Conservation (phyloP, 495 filamentous ascomycete genomes). For the Hypoxylon lienhwacheense region DNA sequence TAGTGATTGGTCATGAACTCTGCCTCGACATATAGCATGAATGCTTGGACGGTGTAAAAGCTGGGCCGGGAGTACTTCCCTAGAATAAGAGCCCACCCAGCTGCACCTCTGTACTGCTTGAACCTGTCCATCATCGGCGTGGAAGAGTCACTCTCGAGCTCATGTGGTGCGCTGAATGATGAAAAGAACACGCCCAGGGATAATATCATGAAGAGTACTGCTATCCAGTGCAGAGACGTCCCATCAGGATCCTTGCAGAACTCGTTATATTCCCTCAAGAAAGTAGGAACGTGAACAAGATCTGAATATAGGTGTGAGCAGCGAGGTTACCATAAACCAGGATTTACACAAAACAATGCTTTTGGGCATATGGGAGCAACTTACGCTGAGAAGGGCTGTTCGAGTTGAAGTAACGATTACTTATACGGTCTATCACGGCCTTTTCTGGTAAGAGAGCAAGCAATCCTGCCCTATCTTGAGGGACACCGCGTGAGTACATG, state of each 20-base stretch:
- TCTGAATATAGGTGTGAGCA: constrained; percentile 32
- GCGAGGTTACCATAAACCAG: background rate
- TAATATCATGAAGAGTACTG: constrained; percentile 48
- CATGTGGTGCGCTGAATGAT: constrained; percentile 43
- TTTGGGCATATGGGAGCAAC: constrained; percentile 3
- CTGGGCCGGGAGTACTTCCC: constrained; percentile 53
- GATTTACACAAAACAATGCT: background rate
- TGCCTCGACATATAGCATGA: constrained; percentile 51
- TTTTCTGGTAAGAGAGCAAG: constrained; percentile 46
- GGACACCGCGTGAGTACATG: constrained; percentile 32
- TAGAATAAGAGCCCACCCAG: constrained; percentile 45
- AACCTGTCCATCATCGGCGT: constrained; percentile 42
- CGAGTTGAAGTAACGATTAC: constrained; percentile 54
- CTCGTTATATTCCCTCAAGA: constrained; percentile 50
- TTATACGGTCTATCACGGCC: constrained; percentile 44
- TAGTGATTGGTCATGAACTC: constrained; percentile 51
- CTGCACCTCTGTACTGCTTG: constrained; percentile 41
- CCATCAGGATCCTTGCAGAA: constrained; percentile 50
- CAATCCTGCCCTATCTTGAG: constrained; percentile 42
- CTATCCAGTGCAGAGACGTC: constrained; percentile 49
- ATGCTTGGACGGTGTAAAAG: constrained; percentile 50
- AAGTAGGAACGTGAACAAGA: constrained; percentile 50
- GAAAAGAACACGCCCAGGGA: constrained; percentile 46
- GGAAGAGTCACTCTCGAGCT: constrained; percentile 40
- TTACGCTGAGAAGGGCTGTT: constrained; percentile 48